Percentiles rank a stretch among this genome's conserved stretches.
phyloP scores from a whole-genome alignment of 2,329 filamentous ascomycete genomes.

The Fusarium sterilihyphosum region DNA sequence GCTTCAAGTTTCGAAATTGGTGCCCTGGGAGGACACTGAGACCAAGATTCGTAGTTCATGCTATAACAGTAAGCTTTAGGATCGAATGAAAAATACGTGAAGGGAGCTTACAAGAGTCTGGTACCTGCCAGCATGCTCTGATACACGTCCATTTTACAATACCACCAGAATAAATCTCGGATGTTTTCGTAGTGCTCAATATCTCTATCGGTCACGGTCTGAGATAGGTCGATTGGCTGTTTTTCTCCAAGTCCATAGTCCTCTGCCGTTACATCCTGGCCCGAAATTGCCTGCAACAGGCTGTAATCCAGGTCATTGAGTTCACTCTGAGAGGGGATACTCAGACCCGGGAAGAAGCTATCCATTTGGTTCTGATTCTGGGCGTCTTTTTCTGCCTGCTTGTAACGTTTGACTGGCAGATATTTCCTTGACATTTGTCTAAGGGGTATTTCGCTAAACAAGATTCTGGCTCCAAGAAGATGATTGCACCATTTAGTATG shows the following conservation, averaged over 20 bases:
- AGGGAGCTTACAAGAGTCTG: conserved; percentile 76
- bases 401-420: conserved; percentile 66
- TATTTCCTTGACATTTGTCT: conserved; percentile 76
- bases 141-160: conserved; percentile 91
- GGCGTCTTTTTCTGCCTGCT: conserved; percentile 48
- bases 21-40: conserved; percentile 86
- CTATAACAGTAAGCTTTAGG: conserved; percentile 55
- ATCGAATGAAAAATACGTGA: neutral
- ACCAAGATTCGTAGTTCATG: conserved; percentile 82
- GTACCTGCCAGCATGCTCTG: conserved; percentile 91
- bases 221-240: conserved; percentile 41
- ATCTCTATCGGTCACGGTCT: conserved; percentile 64
- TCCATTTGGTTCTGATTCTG: conserved; percentile 49
- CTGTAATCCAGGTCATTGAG: conserved; percentile 54
- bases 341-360: conserved; percentile 40
- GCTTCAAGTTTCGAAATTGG: conserved; percentile 81
- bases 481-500: conserved; percentile 97
- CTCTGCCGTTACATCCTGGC: conserved; percentile 50
- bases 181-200: conserved; percentile 83
- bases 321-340: conserved; percentile 29
- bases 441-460: conserved; percentile 86
- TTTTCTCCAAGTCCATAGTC: conserved; percentile 50
- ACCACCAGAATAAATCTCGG: conserved; percentile 95
- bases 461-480: conserved; percentile 81
- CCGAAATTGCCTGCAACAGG: conserved; percentile 55